Base-by-base conservation (phyloP, 2,329 filamentous ascomycete species). In the Ophiocordyceps unilateralis region DNA sequence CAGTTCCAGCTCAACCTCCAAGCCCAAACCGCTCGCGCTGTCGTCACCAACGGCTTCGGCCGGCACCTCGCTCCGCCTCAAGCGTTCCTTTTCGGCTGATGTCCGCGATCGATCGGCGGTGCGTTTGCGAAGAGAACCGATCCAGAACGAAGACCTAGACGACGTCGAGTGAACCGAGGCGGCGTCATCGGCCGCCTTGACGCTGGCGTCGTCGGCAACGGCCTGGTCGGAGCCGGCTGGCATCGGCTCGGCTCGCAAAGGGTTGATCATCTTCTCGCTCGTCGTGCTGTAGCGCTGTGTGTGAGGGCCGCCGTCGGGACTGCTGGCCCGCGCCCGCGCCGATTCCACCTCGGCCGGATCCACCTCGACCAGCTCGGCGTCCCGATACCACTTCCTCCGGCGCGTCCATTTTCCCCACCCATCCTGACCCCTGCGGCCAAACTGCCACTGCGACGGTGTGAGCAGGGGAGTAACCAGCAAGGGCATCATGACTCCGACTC, bases 361-460 rank as follows among this genome's bases (percentile, higher is more conserved):
- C 10, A 81, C 65, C 56, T 98, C 91, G 28, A 95, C 85, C 4
- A 98, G 74, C 63, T 98, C 91, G 10, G 91, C 91, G 56, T 96
- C 91, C 34, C 91, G 83, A 56, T 86, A 91, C 91, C 91, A 98
- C 63, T 96, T 95, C 48, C 91, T 69, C 20, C 91, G 77, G 14
- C 91, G 76, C 0, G 91, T 98, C 70, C 93, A 98, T 44, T 86
- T 78, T 36, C 84, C 84, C 91, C 91, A 98, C 43, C 88, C 85
- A 53, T 98, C 91, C 57, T 76, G 72, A 4, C 84, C 85, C 46
- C 86, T 75, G 15, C 83, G 81, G 17, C 88, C 88, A 51, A 85
- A 82, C 58, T 87, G 81, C 91, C 91, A 98, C 81, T 93, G 41
- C 3, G 4, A 39, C 8, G n/a, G 14, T 12, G 21, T 34, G 15